Conservation (phyloP, 352 stramenopile species). For the Pythium rishiriense region DNA sequence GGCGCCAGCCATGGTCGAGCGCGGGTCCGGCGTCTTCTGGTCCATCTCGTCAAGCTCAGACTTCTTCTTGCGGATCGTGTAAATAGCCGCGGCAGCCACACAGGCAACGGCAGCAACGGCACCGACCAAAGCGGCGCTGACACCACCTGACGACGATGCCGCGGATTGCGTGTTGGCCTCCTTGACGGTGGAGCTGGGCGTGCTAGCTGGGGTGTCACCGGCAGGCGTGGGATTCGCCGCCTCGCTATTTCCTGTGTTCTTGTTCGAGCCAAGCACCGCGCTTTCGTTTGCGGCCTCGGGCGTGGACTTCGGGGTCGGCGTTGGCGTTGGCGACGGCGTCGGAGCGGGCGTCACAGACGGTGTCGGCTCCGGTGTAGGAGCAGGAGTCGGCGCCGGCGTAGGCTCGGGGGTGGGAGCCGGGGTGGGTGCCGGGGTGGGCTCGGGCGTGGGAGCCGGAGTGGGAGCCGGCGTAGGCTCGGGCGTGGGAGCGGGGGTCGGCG, state of each 20-base stretch:
- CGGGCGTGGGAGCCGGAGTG: constrained; percentile 5
- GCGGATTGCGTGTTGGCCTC: constrained; percentile 13
- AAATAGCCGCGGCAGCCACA: constrained; percentile 38
- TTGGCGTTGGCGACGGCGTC: not conserved
- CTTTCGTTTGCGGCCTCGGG: not conserved
- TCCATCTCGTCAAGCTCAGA: constrained; percentile 55
- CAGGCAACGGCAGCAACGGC: constrained; percentile 25
- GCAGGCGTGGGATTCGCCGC: not conserved
- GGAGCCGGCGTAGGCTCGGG: constrained; percentile 24
- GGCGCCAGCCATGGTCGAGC: not conserved
- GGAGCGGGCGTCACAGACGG: not conserved
- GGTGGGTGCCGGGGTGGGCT: not conserved
- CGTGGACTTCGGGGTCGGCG: not conserved
- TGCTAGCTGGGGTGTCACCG: not conserved
- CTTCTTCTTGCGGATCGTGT: constrained; percentile 59
- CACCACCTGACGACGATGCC: not conserved
- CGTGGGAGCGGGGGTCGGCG: constrained; percentile 22
- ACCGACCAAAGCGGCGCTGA: constrained; percentile 5
- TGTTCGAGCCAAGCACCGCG: not conserved
- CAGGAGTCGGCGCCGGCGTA: not conserved
- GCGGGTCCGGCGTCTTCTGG: constrained; percentile 50
- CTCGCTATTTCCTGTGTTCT: not conserved
- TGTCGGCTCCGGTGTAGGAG: not conserved
- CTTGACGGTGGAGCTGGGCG: not conserved
- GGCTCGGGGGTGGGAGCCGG: not conserved